These are phyloP conservation scores for Russula compacta DNA, from an alignment of 768 basidiomycete species.

Conservation along the genomic window DNA sequence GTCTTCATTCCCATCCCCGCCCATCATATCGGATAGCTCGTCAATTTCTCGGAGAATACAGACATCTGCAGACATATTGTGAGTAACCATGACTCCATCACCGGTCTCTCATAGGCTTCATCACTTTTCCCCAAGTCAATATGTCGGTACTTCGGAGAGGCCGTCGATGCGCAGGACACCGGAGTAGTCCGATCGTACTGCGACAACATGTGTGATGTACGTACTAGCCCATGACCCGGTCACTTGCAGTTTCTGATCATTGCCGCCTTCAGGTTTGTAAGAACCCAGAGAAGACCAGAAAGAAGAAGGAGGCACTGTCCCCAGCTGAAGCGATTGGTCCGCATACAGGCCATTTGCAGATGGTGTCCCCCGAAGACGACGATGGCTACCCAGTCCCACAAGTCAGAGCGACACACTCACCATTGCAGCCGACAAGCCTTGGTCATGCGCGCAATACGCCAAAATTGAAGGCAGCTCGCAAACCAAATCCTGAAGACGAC, in stretches of 20 bases:
- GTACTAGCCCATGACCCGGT: conserved; percentile 21
- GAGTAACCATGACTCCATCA: conserved; percentile 22
- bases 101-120: not conserved
- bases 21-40: conserved; percentile 30
- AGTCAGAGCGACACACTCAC: not conserved
- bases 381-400: conserved; percentile 20
- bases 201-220: conserved; percentile 73
- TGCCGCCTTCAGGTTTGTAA: conserved; percentile 54
- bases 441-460: not conserved
- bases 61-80: conserved; percentile 65
- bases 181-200: conserved; percentile 46
- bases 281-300: conserved; percentile 56
- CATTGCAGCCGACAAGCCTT: not conserved
- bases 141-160: conserved; percentile 76
- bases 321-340: conserved; percentile 28
- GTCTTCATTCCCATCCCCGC: conserved; percentile 26
- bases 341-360: conserved; percentile 15
- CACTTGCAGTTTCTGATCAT: not conserved
- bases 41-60: conserved; percentile 49
- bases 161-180: conserved; percentile 40
- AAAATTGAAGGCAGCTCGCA: not conserved
- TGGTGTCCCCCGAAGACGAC: conserved; percentile 23
- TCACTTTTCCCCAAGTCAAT: conserved; percentile 40
- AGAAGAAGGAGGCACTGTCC: conserved; percentile 42
- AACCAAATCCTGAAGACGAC: not conserved